Conservation (phyloP, 345 rosid genomes). For the Corchorus capsularis region DNA sequence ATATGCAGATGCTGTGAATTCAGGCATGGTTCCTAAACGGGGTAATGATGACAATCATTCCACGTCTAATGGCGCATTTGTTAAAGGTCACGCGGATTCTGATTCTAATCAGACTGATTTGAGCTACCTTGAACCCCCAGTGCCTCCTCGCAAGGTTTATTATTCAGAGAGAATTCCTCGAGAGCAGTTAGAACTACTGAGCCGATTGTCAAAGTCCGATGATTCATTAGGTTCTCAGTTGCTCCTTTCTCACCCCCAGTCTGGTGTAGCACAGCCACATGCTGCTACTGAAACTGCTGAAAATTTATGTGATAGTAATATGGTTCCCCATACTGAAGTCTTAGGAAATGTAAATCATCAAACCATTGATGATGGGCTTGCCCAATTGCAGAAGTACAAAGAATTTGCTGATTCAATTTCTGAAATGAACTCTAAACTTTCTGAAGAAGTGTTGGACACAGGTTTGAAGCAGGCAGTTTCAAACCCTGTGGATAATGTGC, state of each 20-base stretch:
- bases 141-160: slow-evolving; percentile 56
- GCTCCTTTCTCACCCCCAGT: slow-evolving; percentile 49
- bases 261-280: slow-evolving; percentile 45
- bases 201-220: slow-evolving; percentile 74
- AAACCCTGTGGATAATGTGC: slow-evolving; percentile 22
- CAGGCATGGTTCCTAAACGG: slow-evolving; percentile 40
- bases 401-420: slow-evolving; percentile 41
- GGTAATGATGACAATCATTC: slow-evolving; percentile 51
- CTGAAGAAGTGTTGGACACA: slow-evolving; percentile 38
- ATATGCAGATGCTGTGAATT: slow-evolving; percentile 44
- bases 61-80: slow-evolving; percentile 38
- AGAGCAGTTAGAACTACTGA: slow-evolving; percentile 64
- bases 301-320: slow-evolving; percentile 32
- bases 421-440: slow-evolving; percentile 40
- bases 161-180: slow-evolving; percentile 76
- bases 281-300: slow-evolving; percentile 44
- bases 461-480: slow-evolving; percentile 39
- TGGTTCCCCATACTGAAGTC: slow-evolving; percentile 27
- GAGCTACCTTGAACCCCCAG: slow-evolving; percentile 50
- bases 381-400: slow-evolving; percentile 42
- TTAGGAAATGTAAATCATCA: slow-evolving; percentile 29
- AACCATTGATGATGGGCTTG: slow-evolving; percentile 41
- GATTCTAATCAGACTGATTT: slow-evolving; percentile 54
- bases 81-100: slow-evolving; percentile 42
- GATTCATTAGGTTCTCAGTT: slow-evolving; percentile 72